A percentile compares a stretch with the other conserved stretches of the same genome.
Evolutionary conservation across 2,329 filamentous ascomycete species (phyloP).

Genomic region (Aureobasidium melanogenum): DNA sequence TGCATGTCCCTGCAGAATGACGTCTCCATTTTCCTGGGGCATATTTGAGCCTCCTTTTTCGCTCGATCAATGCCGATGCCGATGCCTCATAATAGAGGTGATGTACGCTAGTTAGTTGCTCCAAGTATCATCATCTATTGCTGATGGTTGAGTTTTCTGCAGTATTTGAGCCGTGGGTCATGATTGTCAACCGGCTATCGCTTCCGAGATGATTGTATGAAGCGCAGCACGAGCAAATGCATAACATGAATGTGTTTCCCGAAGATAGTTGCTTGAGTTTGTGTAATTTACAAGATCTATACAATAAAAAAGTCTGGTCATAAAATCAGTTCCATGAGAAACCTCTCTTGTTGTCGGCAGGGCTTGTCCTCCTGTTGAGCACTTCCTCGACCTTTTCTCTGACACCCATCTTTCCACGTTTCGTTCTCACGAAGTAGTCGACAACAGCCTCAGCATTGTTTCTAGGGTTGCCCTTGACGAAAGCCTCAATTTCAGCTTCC

Average conservation of each 20-base stretch:
- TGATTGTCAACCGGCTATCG: too few species aligned
- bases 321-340: constrained; percentile 2
- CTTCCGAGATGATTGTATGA: too few species aligned
- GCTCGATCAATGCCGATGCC: neutral
- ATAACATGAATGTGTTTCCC: neutral
- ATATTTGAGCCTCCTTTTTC: constrained; percentile 3
- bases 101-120: neutral
- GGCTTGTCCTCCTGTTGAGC: constrained; percentile 35
- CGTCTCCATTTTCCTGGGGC: neutral
- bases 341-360: neutral
- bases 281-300: neutral
- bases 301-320: neutral
- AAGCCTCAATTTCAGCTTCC: constrained; percentile 51
- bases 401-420: constrained; percentile 38
- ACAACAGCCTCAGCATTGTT: constrained; percentile 31
- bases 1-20: constrained; percentile 5
- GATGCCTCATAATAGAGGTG: neutral
- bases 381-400: constrained; percentile 57
- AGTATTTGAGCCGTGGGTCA: neutral
- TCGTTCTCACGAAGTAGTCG: constrained; percentile 30
- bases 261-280: too few species aligned
- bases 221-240: too few species aligned
- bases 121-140: neutral
- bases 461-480: constrained; percentile 26
- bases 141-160: neutral